Conservation (phyloP, 257 asterid genomes). For the Hygrophila difformis region DNA sequence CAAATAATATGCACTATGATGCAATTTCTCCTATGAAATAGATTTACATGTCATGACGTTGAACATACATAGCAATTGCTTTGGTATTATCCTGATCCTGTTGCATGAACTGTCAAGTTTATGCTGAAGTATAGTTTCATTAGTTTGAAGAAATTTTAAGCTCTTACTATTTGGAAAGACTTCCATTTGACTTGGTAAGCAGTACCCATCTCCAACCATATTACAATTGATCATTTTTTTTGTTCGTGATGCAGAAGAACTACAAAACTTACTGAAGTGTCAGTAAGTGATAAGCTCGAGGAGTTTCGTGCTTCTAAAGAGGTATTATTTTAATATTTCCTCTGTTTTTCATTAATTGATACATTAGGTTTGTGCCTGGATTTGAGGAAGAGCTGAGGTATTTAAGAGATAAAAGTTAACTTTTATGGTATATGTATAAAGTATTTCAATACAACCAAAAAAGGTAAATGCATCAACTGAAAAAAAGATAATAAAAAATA, state of each 20-base stretch:
- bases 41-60: no score
- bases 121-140: no score
- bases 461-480: no score
- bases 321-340: constrained; percentile 36
- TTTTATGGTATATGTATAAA: no score
- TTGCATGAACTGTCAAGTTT: not conserved
- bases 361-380: no score
- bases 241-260: constrained; percentile 36
- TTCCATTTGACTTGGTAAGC: not conserved
- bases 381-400: no score
- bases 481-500: no score
- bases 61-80: not conserved
- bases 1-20: not conserved
- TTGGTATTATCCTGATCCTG: not conserved
- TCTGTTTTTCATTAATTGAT: no score
- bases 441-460: no score
- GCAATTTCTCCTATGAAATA: not conserved
- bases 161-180: no score
- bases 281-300: constrained; percentile 90
- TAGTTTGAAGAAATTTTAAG: no score
- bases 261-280: constrained; percentile 65
- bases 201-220: not conserved
- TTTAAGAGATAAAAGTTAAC: no score
- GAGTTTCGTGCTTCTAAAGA: constrained; percentile 93
- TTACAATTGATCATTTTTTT: constrained; percentile 12